Percentiles rank a stretch among this genome's conserved stretches.
Evolutionary conservation across 805 yeast genomes (phyloP).

Genomic region (Saccharomycopsis lassenensis): DNA sequence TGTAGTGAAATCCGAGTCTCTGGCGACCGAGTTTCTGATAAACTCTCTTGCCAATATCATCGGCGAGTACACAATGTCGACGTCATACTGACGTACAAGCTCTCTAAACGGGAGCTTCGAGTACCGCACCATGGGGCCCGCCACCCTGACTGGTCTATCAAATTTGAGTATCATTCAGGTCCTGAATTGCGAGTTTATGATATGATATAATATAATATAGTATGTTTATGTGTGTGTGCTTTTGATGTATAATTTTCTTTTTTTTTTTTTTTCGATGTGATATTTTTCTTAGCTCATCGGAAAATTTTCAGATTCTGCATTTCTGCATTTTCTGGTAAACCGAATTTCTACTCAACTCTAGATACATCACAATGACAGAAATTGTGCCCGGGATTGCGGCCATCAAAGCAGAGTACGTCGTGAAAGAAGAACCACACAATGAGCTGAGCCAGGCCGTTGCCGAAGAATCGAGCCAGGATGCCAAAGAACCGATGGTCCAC

Average conservation of each 20-base stretch:
- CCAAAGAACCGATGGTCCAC: slow-evolving; percentile 30
- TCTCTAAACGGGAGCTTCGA: slow-evolving; percentile 89
- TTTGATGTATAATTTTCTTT: no score
- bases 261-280: no score
- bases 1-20: slow-evolving; percentile 78
- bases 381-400: slow-evolving; percentile 63
- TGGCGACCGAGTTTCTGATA: slow-evolving; percentile 72
- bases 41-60: slow-evolving; percentile 96
- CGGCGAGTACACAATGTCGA: slow-evolving; percentile 86
- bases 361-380: neutral
- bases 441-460: slow-evolving; percentile 33
- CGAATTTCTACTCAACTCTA: no score
- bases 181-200: no score
- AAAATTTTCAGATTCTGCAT: no score
- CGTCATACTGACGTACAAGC: slow-evolving; percentile 56
- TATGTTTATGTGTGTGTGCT: no score
- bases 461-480: slow-evolving; percentile 37
- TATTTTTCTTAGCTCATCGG: no score
- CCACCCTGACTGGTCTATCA: slow-evolving; percentile 48
- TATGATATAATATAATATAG: no score
- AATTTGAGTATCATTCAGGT: neutral
- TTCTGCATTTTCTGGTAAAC: no score
- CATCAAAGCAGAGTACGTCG: slow-evolving; percentile 59
- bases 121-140: slow-evolving; percentile 97
- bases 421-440: slow-evolving; percentile 23